Base-by-base conservation (phyloP, 306 rosid genomes). In the Hippophae rhamnoides region DNA sequence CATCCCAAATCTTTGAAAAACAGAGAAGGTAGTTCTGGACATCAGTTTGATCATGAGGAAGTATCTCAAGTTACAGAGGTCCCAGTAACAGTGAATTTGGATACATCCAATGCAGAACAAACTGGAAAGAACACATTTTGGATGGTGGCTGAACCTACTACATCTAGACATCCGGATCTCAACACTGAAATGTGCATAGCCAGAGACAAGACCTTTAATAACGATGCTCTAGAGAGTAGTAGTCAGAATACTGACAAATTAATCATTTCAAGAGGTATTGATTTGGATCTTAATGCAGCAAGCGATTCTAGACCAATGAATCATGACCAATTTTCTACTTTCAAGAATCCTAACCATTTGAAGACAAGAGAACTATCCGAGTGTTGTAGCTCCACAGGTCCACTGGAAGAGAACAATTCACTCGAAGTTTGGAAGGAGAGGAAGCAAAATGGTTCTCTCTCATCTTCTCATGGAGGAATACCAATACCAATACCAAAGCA, bases 371-470 rank as follows among this genome's bases (percentile, higher is more conserved):
- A 84, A 40, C 66, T 72, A 26, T 88, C 95, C 0, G 95, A 88
- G 73, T 86, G 85, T 65, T 97, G 70, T n/a, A 93, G 99, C 74
- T 78, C 93, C 38, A 63, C 74, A 51, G 94, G 86, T 57, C 89
- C 84, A 26, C 11, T 57, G 47, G 82, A 76, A 64, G 89, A 86
- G 62, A 82, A 72, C 43, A 97, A 93, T 75, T 66, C 95, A 4
- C 74, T 84, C 70, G 77, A 60, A 40, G 55, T 76, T 26, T 93
- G 99, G 97, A 79, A 68, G 76, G 82, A 86, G 77, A 93, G 86
- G 93, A 93, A 86, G 82, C 89, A 83, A 65, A 84, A 88, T 47
- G 97, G 99, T 48, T 93, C 83, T 75, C 78, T 86, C 60, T 93
- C 99, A 10, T 68, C 95, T n/a, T 46, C 88, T 68, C 82, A 82